Evolutionary conservation across 805 yeast genomes (phyloP).

Genomic region (Schizosaccharomyces octosporus): DNA sequence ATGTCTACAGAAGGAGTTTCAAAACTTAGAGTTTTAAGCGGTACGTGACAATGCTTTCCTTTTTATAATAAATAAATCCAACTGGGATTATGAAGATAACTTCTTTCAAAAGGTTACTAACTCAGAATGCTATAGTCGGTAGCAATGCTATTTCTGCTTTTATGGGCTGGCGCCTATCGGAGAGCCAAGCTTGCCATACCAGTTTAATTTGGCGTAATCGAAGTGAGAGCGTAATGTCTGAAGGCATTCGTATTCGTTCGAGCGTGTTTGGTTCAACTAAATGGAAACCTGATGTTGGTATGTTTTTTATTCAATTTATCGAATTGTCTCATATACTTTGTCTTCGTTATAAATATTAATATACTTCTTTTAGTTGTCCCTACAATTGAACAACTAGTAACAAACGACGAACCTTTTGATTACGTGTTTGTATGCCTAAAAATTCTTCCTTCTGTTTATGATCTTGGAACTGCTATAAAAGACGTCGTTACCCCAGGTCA

Average conservation of each 20-base stretch:
- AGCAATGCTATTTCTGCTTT: conserved; percentile 9
- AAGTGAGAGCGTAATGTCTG: conserved; percentile 7
- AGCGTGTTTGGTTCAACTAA: conserved; percentile 3
- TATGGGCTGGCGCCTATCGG: conserved; percentile 8
- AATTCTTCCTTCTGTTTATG: conserved; percentile 37
- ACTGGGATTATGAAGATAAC: not conserved
- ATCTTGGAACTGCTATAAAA: conserved; percentile 26
- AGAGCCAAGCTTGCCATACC: conserved; percentile 8
- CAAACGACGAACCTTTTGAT: conserved; percentile 19
- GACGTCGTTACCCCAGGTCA: conserved; percentile 24
- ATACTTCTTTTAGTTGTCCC: not conserved
- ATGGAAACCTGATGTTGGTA: not conserved
- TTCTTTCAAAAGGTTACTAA: too few relatives aligned
- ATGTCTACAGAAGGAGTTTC: not conserved
- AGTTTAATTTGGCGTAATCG: conserved; percentile 8
- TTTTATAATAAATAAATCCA: not conserved
- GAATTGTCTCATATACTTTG: not conserved
- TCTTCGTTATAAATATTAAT: not conserved
- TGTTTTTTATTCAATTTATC: not conserved
- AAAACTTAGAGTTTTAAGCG: not conserved
- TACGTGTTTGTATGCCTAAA: conserved; percentile 37
- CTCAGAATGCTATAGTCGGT: conserved; percentile 6
- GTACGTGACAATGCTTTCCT: not conserved
- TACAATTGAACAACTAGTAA: not conserved
- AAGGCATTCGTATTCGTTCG: conserved; percentile 8